These are phyloP conservation scores for Hypocrella siamensis DNA, from an alignment of 2,329 filamentous ascomycete species.

Conservation along the genomic window DNA sequence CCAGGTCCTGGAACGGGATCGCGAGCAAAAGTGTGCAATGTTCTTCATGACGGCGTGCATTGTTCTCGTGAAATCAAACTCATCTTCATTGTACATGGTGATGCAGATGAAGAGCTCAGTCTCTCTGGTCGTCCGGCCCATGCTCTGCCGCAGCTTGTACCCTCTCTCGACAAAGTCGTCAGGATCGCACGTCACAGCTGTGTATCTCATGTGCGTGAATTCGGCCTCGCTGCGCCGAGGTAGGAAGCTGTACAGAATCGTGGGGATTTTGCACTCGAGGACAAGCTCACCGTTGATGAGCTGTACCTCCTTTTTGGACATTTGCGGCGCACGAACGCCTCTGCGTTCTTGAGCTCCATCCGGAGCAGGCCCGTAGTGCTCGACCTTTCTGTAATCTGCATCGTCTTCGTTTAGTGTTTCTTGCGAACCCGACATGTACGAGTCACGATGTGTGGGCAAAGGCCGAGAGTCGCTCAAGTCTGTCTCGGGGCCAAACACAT, in stretches of 20 bases:
- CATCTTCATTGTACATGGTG: slow-evolving; percentile 99
- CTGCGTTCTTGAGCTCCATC: slow-evolving; percentile 74
- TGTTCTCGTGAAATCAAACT: slow-evolving; percentile 88
- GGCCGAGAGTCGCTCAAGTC: slow-evolving; percentile 36
- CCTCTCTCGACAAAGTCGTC: slow-evolving; percentile 81
- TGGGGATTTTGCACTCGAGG: slow-evolving; percentile 96
- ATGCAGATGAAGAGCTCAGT: slow-evolving; percentile 94
- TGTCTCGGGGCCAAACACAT: slow-evolving; percentile 54
- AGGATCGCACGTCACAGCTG: slow-evolving; percentile 93
- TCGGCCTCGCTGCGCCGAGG: slow-evolving; percentile 85
- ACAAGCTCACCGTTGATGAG: slow-evolving; percentile 97
- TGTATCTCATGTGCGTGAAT: slow-evolving; percentile 98
- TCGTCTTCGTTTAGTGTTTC: slow-evolving; percentile 35
- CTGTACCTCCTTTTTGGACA: slow-evolving; percentile 84
- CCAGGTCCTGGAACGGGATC: slow-evolving; percentile 87
- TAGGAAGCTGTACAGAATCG: slow-evolving; percentile 92
- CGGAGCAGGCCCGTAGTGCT: slow-evolving; percentile 79
- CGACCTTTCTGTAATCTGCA: slow-evolving; percentile 38
- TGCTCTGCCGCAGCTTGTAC: slow-evolving; percentile 85
- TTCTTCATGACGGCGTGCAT: slow-evolving; percentile 99
- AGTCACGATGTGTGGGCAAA: slow-evolving; percentile 35
- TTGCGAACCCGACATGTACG: slow-evolving; percentile 39
- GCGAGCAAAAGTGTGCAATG: slow-evolving; percentile 87
- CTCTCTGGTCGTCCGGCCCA: slow-evolving; percentile 68
- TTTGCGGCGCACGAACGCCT: slow-evolving; percentile 74